Conservation (phyloP, 2,329 filamentous ascomycete species). For the Aspergillus caelatus region DNA sequence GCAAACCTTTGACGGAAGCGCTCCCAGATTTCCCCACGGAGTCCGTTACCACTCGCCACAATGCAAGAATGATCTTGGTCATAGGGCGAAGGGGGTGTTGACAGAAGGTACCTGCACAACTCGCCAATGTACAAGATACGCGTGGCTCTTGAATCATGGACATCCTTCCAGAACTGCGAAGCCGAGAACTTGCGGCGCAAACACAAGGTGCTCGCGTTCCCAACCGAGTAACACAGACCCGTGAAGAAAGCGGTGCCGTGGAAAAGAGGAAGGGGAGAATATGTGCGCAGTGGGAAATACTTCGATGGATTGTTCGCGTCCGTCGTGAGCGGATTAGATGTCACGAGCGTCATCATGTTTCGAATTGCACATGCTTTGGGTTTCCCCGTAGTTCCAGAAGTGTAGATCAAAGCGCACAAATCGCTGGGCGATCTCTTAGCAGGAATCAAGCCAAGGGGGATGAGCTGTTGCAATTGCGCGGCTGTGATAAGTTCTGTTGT, state of each 20-base stretch:
- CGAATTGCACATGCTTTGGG: slow-evolving; percentile 50
- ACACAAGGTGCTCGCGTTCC: slow-evolving; percentile 46
- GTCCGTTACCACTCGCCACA: slow-evolving; percentile 51
- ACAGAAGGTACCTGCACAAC: slow-evolving; percentile 52
- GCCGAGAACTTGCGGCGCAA: slow-evolving; percentile 51
- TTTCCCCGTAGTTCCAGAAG: slow-evolving; percentile 52
- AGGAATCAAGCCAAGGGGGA: slow-evolving; percentile 24
- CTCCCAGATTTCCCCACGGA: slow-evolving; percentile 53
- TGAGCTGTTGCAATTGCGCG: slow-evolving; percentile 30
- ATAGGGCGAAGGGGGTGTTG: slow-evolving; percentile 47
- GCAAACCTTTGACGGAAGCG: slow-evolving; percentile 48
- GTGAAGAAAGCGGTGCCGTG: slow-evolving; percentile 54
- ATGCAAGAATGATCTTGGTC: slow-evolving; percentile 50
- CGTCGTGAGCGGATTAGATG: slow-evolving; percentile 38
- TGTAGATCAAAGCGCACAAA: slow-evolving; percentile 48
- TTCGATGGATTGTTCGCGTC: slow-evolving; percentile 43
- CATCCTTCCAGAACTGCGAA: slow-evolving; percentile 50
- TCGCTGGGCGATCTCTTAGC: slow-evolving; percentile 41
- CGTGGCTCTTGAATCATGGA: slow-evolving; percentile 46
- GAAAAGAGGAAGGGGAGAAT: slow-evolving; percentile 53
- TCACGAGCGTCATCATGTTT: slow-evolving; percentile 42
- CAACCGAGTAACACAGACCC: slow-evolving; percentile 45
- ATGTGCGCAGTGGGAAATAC: slow-evolving; percentile 50
- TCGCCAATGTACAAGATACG: slow-evolving; percentile 54
- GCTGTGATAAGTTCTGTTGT: slow-evolving; percentile 29